A percentile compares a stretch with the other conserved stretches of the same genome.
Evolutionary conservation across 352 stramenopile species (phyloP).

Genomic region (Phytophthora sansomeana): DNA sequence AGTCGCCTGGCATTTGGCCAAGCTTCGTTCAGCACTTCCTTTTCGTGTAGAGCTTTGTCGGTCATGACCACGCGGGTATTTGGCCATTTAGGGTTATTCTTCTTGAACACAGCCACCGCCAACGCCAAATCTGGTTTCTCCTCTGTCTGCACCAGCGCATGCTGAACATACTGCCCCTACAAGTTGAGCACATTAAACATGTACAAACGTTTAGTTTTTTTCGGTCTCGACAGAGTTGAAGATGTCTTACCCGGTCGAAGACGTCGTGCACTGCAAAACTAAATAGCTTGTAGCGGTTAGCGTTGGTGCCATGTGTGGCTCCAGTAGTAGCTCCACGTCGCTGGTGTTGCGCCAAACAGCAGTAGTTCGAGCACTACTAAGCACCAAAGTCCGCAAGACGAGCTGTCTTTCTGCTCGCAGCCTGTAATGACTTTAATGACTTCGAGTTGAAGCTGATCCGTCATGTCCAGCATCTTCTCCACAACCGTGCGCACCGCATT

Average conservation of each 20-base stretch:
- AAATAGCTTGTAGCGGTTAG: neutral
- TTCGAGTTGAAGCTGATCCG: neutral
- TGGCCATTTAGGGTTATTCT: too few relatives aligned
- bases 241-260: slow-evolving; percentile 6
- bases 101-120: too few relatives aligned
- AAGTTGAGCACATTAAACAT: neutral
- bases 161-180: slow-evolving; percentile 15
- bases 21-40: slow-evolving; percentile 8
- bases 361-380: slow-evolving; percentile 11
- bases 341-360: neutral
- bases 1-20: slow-evolving; percentile 10
- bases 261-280: neutral
- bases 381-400: slow-evolving; percentile 6
- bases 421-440: neutral
- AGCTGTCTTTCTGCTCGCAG: neutral
- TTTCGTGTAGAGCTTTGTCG: slow-evolving; percentile 19
- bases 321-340: slow-evolving; percentile 8
- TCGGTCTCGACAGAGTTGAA: too few relatives aligned
- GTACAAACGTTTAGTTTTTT: slow-evolving; percentile 8
- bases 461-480: neutral
- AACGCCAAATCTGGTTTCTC: slow-evolving; percentile 10
- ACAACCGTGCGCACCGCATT: neutral
- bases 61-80: too few relatives aligned
- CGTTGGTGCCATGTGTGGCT: too few relatives aligned
- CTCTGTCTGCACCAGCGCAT: slow-evolving; percentile 12